These are phyloP conservation scores for Knufia petricola DNA, from an alignment of 2,329 filamentous ascomycete genomes.

Conservation along the genomic window DNA sequence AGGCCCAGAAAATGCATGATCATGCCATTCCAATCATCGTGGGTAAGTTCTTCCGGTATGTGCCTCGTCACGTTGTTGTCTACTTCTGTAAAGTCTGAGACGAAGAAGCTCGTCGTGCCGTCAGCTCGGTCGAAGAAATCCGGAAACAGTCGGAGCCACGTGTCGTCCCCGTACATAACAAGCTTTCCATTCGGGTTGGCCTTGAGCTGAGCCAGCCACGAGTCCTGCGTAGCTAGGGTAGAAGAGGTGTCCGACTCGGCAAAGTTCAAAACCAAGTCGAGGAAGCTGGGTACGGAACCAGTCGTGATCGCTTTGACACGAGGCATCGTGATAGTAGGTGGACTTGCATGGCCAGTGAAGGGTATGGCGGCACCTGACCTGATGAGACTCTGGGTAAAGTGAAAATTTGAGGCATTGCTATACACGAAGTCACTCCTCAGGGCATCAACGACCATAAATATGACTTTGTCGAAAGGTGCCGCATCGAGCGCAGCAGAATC, in stretches of 20 bases:
- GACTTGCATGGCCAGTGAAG: slow-evolving; percentile 91
- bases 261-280: slow-evolving; percentile 93
- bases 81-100: slow-evolving; percentile 95
- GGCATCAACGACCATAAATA: slow-evolving; percentile 98
- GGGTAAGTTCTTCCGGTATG: slow-evolving; percentile 63
- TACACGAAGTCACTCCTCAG: slow-evolving; percentile 78
- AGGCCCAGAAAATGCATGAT: slow-evolving; percentile 91
- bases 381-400: slow-evolving; percentile 83
- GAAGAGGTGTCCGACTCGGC: slow-evolving; percentile 89
- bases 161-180: slow-evolving; percentile 95
- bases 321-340: slow-evolving; percentile 97
- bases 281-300: slow-evolving; percentile 93
- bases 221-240: slow-evolving; percentile 78
- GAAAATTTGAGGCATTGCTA: slow-evolving; percentile 66
- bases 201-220: slow-evolving; percentile 90
- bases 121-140: slow-evolving; percentile 76
- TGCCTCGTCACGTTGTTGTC: slow-evolving; percentile 96
- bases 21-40: slow-evolving; percentile 82
- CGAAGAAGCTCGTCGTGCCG: slow-evolving; percentile 95
- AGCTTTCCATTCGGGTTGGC: slow-evolving; percentile 61
- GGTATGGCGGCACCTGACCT: slow-evolving; percentile 73
- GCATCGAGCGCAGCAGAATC: slow-evolving; percentile 36
- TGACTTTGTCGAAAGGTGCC: slow-evolving; percentile 73
- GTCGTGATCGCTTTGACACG: slow-evolving; percentile 95
- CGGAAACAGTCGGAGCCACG: slow-evolving; percentile 95